Percentiles rank a stretch among this genome's conserved stretches.
Conservation (phyloP, 495 filamentous ascomycete species). For the Penicillium salamii region DNA sequence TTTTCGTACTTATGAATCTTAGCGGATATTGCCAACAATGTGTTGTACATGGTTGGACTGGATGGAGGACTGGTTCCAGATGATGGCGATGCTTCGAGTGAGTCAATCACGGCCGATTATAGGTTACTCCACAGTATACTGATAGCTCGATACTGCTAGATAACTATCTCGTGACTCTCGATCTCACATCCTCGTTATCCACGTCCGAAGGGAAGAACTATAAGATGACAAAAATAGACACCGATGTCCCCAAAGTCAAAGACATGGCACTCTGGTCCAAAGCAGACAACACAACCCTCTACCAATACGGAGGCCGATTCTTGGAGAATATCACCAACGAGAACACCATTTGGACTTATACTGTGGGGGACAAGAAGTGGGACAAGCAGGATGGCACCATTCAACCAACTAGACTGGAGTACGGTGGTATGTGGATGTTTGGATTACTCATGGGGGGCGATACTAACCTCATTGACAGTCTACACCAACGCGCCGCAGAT, state of each 20-base stretch:
- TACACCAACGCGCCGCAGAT: slow-evolving; percentile 8
- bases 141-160: slow-evolving; percentile 2
- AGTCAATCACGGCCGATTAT: neutral
- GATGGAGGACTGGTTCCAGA: slow-evolving; percentile 12
- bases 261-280: neutral
- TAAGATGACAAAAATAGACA: slow-evolving; percentile 10
- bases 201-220: slow-evolving; percentile 13
- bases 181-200: slow-evolving; percentile 5
- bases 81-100: slow-evolving; percentile 5
- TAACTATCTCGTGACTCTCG: slow-evolving; percentile 17
- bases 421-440: slow-evolving; percentile 2
- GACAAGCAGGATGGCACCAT: slow-evolving; percentile 1
- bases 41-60: slow-evolving; percentile 12
- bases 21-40: slow-evolving; percentile 13
- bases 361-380: neutral
- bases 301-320: neutral
- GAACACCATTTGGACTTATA: neutral
- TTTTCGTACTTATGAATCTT: neutral
- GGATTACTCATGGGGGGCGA: too few relatives aligned
- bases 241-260: neutral
- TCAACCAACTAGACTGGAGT: slow-evolving; percentile 1
- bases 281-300: neutral
- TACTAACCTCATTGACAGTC: neutral
- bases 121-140: too few relatives aligned
- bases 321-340: neutral